These are phyloP conservation scores for Penicillium sp. DNA, from an alignment of 2,329 filamentous ascomycete species.

Conservation along the genomic window DNA sequence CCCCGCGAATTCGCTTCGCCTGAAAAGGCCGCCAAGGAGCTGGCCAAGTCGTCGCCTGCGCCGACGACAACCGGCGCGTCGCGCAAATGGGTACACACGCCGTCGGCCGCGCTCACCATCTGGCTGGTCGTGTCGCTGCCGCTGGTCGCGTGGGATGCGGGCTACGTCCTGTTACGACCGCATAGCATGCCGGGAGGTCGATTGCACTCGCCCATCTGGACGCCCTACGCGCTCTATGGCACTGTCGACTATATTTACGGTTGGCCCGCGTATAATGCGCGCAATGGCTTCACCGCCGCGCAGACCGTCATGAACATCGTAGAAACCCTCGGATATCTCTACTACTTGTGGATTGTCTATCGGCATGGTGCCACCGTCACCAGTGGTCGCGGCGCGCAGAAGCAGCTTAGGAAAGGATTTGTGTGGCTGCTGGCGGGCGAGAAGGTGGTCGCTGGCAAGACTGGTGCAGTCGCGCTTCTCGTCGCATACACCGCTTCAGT, in stretches of 20 bases:
- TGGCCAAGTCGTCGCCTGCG: conserved; percentile 32
- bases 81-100: conserved; percentile 60
- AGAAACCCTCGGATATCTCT: conserved; percentile 68
- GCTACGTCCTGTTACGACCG: conserved; percentile 79
- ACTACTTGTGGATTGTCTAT: conserved; percentile 63
- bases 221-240: conserved; percentile 80
- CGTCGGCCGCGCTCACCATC: conserved; percentile 62
- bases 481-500: conserved; percentile 63
- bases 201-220: conserved; percentile 73
- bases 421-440: conserved; percentile 53
- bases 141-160: conserved; percentile 79
- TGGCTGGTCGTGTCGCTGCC: conserved; percentile 79
- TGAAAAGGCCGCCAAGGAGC: conserved; percentile 26
- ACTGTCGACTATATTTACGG: conserved; percentile 82
- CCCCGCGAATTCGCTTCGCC: conserved; percentile 54
- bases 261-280: conserved; percentile 68
- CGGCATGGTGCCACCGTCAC: conserved; percentile 42
- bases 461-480: conserved; percentile 60
- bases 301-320: conserved; percentile 71
- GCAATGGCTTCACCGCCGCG: conserved; percentile 76
- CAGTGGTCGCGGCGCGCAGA: conserved; percentile 30
- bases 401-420: conserved; percentile 36
- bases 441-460: conserved; percentile 56
- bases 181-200: conserved; percentile 78
- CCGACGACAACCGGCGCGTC: conserved; percentile 24